Evolutionary conservation across 805 yeast genomes (phyloP).

Genomic region (Kluyveromyces aestuarii): DNA sequence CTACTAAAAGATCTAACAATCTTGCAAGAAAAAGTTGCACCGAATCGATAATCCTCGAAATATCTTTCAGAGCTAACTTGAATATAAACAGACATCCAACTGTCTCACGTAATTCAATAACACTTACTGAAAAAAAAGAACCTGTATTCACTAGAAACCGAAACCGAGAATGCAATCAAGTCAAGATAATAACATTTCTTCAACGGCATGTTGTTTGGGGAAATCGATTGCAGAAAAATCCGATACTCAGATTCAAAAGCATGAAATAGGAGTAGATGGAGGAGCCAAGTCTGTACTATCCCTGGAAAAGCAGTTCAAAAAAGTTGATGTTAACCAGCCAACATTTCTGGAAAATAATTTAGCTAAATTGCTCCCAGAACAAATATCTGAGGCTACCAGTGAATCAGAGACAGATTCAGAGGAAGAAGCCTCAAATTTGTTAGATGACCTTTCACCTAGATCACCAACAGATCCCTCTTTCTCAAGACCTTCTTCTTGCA

Average conservation of each 20-base stretch:
- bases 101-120: no score
- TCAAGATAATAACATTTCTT: neutral
- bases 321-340: neutral
- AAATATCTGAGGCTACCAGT: neutral
- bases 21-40: neutral
- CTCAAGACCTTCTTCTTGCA: constrained; percentile 69
- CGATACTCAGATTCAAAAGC: neutral
- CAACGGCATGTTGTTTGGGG: neutral
- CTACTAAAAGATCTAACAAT: neutral
- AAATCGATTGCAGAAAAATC: neutral
- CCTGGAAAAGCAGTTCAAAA: neutral
- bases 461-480: constrained; percentile 1
- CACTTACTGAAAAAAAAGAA: neutral
- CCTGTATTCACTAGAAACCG: neutral
- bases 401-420: neutral
- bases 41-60: neutral
- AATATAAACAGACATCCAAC: no score
- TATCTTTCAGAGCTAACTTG: neutral
- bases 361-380: neutral
- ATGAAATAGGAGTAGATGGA: neutral
- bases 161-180: neutral
- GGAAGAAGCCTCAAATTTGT: constrained; percentile 12
- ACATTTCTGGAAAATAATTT: neutral
- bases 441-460: constrained; percentile 28
- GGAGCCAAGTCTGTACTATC: neutral